Base-by-base conservation (phyloP, 257 asterid species). In the Knoxia roxburghii region DNA sequence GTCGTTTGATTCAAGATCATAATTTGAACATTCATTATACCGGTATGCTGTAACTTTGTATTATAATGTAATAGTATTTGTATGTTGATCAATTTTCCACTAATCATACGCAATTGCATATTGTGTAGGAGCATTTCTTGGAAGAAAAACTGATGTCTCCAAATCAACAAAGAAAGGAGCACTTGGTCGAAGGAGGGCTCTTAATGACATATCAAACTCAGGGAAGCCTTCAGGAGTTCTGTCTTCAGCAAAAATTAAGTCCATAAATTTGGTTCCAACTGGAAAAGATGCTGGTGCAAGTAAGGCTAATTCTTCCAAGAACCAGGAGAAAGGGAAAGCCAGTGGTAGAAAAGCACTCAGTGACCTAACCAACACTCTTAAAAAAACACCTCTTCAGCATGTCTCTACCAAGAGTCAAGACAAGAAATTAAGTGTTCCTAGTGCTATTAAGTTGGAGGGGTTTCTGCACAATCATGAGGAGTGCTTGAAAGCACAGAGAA, bases 171-270 rank as follows among this genome's bases (percentile, higher is more conserved):
- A 84, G 78, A 86, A 76, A 67, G 79, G 79, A 69, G 74, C 83
- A 52, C 52, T 73, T n/a, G 81, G 84, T 24, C 86, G 85, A 71
- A 76, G 98, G 80, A 92, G 76, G 77, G 96, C 96, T 37, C 89
- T 92, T 5, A 87, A 85, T 26, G 97, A 92, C 81, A 89, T 89
- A 76, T 87, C 98, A 13, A 92, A 87, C 79, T 83, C 98, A 8
- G 82, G 85, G 71, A 89, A 80, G 68, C 86, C 89, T 62, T 71
- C 80, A 54, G 59, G 69, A 53, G 69, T 76, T 64, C 85, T 66
- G 70, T 64, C 85, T 7, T 71, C 79, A 46, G 81, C 75, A 77
- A 87, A 80, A 83, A 77, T 78, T 17, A 74, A 70, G 57, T 72
- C 83, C 45, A 37, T 59, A 20, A 77, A 79, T 75, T 82, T 72